phyloP scores from a whole-genome alignment of 768 basidiomycete species.

The Leccinum incarnatum region DNA sequence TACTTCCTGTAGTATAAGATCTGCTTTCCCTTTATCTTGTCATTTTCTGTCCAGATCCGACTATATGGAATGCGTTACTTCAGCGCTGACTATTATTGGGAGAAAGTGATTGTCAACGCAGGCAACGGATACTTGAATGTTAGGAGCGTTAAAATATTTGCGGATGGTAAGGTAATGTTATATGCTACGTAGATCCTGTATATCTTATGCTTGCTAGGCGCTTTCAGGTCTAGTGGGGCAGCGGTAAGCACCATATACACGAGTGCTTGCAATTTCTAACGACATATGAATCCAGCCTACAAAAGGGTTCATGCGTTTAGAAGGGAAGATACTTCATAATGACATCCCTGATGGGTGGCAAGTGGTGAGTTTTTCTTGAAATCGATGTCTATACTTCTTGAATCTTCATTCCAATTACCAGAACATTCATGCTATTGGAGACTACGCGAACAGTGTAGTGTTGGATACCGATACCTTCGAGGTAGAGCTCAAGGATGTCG shows the following conservation, averaged over 20 bases:
- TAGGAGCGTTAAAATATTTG: constrained; percentile 78
- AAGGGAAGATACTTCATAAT: constrained; percentile 56
- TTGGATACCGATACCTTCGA: constrained; percentile 71
- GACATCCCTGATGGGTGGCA: constrained; percentile 86
- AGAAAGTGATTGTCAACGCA: constrained; percentile 55
- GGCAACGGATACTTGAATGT: constrained; percentile 64
- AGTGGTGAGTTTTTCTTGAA: constrained; percentile 56
- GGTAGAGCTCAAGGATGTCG: constrained; percentile 54
- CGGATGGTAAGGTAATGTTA: constrained; percentile 38
- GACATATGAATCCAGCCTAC: constrained; percentile 44
- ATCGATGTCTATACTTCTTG: not conserved
- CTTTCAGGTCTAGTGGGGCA: constrained; percentile 85
- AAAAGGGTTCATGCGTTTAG: constrained; percentile 73
- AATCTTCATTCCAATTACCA: constrained; percentile 28
- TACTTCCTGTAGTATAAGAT: constrained; percentile 51
- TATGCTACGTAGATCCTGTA: not conserved
- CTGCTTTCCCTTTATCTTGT: constrained; percentile 7
- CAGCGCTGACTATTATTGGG: constrained; percentile 69
- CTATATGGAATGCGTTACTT: constrained; percentile 77
- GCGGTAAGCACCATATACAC: constrained; percentile 48
- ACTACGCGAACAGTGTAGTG: constrained; percentile 82
- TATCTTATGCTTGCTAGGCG: constrained; percentile 46
- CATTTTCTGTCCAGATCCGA: constrained; percentile 50
- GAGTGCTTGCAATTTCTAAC: not conserved
- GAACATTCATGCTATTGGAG: constrained; percentile 88